A percentile compares a stretch with the other conserved stretches of the same genome.
phyloP scores from a whole-genome alignment of 1,139 yeast species.

The Blastobotrys serpentis region DNA sequence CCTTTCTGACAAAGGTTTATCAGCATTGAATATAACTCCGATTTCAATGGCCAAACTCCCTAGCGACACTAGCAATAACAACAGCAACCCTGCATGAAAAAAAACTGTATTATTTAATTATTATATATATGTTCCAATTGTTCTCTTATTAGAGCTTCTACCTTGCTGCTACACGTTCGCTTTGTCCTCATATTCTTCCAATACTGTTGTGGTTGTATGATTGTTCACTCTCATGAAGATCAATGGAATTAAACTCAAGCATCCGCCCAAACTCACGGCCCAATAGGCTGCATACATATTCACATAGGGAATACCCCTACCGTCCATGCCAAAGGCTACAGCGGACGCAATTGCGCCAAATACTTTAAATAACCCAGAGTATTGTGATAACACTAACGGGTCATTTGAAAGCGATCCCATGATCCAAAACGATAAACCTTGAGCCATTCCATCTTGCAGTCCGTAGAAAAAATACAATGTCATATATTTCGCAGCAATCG shows the following conservation, averaged over 20 bases:
- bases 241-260: constrained; percentile 18
- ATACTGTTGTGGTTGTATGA: constrained; percentile 1
- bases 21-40: constrained; percentile 6
- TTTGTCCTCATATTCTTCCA: constrained; percentile 1
- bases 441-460: constrained; percentile 52
- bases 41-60: background rate
- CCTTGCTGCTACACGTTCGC: background rate
- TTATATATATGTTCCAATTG: too few species aligned
- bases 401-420: constrained; percentile 55
- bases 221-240: constrained; percentile 16
- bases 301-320: constrained; percentile 43
- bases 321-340: constrained; percentile 55
- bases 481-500: constrained; percentile 50
- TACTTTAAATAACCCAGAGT: constrained; percentile 57
- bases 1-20: constrained; percentile 7
- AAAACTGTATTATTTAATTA: background rate
- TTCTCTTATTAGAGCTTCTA: too few species aligned
- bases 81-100: background rate
- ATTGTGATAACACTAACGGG: constrained; percentile 52
- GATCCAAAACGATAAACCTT: constrained; percentile 50
- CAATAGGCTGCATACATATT: constrained; percentile 50
- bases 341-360: constrained; percentile 59
- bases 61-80: background rate
- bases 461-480: constrained; percentile 58
- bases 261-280: constrained; percentile 34